Evolutionary conservation across 768 basidiomycete species (phyloP).

Genomic region (Tylopilus vinaceipallidus): DNA sequence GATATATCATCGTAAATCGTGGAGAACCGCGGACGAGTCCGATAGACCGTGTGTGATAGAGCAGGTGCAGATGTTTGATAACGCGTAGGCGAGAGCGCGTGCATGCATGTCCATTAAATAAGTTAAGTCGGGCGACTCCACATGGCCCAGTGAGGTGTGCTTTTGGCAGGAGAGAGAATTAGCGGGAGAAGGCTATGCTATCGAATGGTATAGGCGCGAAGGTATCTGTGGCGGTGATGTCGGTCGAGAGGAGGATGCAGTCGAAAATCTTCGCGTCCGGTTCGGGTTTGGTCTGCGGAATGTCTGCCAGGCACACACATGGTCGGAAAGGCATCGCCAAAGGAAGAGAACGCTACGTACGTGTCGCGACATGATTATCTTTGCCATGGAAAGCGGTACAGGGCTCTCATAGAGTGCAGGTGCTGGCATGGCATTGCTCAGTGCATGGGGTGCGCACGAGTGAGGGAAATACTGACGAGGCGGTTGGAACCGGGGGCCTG

Average conservation of each 20-base stretch:
- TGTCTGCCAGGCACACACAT: slow-evolving; percentile 19
- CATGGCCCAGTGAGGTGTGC: slow-evolving; percentile 7
- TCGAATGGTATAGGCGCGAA: slow-evolving; percentile 33
- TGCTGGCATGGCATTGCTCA: slow-evolving; percentile 25
- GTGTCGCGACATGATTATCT: slow-evolving; percentile 53
- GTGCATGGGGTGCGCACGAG: neutral
- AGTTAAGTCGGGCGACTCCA: slow-evolving; percentile 22
- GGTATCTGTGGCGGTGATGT: slow-evolving; percentile 34
- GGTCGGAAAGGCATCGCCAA: slow-evolving; percentile 3
- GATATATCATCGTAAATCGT: slow-evolving; percentile 25
- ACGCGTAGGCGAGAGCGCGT: slow-evolving; percentile 17
- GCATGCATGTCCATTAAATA: slow-evolving; percentile 27
- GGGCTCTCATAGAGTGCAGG: slow-evolving; percentile 43
- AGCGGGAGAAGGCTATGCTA: slow-evolving; percentile 27
- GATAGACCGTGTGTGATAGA: slow-evolving; percentile 27
- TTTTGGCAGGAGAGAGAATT: slow-evolving; percentile 20
- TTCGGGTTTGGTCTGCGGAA: slow-evolving; percentile 33
- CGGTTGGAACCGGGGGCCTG: slow-evolving; percentile 29
- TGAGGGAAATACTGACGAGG: slow-evolving; percentile 26
- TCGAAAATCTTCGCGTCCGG: slow-evolving; percentile 23
- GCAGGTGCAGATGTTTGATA: slow-evolving; percentile 19
- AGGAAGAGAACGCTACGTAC: slow-evolving; percentile 29
- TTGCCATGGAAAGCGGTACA: slow-evolving; percentile 48
- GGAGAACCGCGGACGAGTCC: slow-evolving; percentile 13
- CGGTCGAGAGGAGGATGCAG: slow-evolving; percentile 17